phyloP scores from a whole-genome alignment of 2,329 filamentous ascomycete species.

The Leptodontidium sp. region DNA sequence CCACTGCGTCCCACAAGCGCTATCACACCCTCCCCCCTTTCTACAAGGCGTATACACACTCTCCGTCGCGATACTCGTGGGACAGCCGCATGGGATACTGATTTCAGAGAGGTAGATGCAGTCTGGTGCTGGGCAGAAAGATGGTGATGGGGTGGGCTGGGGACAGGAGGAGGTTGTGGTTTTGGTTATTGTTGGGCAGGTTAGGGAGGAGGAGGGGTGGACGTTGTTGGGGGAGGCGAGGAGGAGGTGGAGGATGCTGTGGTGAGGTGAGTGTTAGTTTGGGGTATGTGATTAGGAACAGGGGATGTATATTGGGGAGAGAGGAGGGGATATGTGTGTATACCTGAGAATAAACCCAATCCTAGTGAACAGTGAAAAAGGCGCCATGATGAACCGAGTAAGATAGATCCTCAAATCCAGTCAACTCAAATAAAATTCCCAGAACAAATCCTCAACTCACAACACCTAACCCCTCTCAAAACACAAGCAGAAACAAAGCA shows the following conservation, averaged over 20 bases:
- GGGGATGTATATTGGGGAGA: background rate
- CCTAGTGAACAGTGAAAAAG: background rate
- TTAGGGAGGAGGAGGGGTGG: conserved; percentile 1
- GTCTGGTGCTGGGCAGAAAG: conserved; percentile 25
- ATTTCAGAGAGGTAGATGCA: conserved; percentile 38
- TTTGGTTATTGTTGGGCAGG: conserved; percentile 41
- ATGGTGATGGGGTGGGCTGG: conserved; percentile 28
- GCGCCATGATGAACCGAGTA: conserved; percentile 4
- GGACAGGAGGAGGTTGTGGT: conserved; percentile 32
- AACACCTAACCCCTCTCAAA: background rate
- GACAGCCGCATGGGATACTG: conserved; percentile 41
- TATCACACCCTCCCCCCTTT: conserved; percentile 18
- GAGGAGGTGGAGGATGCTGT: background rate
- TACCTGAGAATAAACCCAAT: background rate
- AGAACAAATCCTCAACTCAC: background rate
- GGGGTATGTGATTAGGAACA: too few relatives aligned
- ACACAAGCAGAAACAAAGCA: background rate
- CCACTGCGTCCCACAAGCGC: conserved; percentile 27
- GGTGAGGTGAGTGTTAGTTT: background rate
- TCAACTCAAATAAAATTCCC: too few relatives aligned
- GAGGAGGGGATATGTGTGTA: too few relatives aligned
- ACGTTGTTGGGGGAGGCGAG: background rate
- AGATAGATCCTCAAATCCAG: background rate
- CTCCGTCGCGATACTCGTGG: conserved; percentile 35
- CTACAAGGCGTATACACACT: conserved; percentile 39